Conservation (phyloP, 2,329 filamentous ascomycete species). For the Cordyceps farinosa region DNA sequence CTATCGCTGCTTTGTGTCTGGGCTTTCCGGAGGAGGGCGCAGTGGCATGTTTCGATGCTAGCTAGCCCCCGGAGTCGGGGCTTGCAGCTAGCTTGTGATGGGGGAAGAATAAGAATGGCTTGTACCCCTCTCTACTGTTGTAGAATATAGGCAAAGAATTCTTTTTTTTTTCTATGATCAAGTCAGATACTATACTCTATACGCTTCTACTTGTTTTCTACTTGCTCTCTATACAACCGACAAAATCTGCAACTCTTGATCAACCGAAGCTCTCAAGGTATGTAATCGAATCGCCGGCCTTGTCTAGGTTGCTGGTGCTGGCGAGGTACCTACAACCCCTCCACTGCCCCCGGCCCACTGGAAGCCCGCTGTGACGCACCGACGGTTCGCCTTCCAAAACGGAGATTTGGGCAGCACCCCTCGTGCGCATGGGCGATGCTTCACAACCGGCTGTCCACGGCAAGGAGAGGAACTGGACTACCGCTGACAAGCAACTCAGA, state of each 20-base stretch:
- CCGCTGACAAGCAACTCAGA: background rate
- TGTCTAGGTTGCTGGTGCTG: background rate
- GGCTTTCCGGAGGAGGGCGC: constrained; percentile 5
- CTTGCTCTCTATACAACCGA: background rate
- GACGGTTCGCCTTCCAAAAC: background rate
- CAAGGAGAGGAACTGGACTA: background rate
- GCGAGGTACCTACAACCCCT: background rate
- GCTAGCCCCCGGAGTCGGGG: background rate
- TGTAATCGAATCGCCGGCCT: background rate
- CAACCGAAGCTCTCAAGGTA: background rate
- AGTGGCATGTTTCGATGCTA: background rate
- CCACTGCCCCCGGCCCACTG: constrained; percentile 8
- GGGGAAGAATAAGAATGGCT: background rate
- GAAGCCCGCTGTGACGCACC: background rate
- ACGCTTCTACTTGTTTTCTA: too few relatives aligned
- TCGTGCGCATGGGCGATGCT: background rate
- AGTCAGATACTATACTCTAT: too few relatives aligned
- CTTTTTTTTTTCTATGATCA: background rate
- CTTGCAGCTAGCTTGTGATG: constrained; percentile 4
- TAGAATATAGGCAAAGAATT: background rate
- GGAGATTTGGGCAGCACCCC: background rate
- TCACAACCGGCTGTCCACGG: background rate
- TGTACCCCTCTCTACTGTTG: background rate
- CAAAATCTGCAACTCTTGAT: background rate
- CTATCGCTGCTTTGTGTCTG: background rate